Percentiles rank a stretch among this genome's conserved stretches.
Evolutionary conservation across 306 rosid species (phyloP).

Genomic region (Lotus japonicus): DNA sequence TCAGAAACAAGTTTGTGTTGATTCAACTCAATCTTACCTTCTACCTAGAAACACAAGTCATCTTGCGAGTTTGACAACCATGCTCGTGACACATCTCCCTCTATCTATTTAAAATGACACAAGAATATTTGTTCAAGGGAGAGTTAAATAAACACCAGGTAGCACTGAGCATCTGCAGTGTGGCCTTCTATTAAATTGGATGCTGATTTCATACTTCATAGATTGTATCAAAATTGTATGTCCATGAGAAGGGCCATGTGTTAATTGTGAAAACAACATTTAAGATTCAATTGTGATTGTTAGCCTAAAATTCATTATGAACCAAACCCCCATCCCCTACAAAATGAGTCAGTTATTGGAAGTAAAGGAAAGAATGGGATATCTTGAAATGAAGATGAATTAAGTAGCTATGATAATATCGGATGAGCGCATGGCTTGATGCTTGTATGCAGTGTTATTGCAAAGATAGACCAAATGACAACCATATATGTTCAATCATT

Average conservation of each 20-base stretch:
- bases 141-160: slow-evolving; percentile 3
- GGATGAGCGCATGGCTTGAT: not conserved
- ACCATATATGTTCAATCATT: not conserved
- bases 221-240: not conserved
- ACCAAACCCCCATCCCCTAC: not conserved
- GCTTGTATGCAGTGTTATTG: not conserved
- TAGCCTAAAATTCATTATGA: slow-evolving; percentile 6
- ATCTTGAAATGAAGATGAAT: not conserved
- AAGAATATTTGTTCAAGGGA: not conserved
- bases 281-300: not conserved
- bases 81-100: not conserved
- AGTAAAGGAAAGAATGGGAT: not conserved
- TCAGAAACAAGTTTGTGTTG: too few species aligned
- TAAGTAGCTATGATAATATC: not conserved
- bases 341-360: not conserved
- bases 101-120: not conserved
- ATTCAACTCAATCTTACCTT: too few species aligned
- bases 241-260: not conserved
- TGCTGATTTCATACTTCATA: too few species aligned
- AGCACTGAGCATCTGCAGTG: not conserved
- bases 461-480: not conserved
- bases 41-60: too few species aligned
- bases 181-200: not conserved
- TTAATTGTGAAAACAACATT: not conserved
- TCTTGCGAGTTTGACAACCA: too few species aligned